Evolutionary conservation across 352 stramenopile genomes (phyloP).

Genomic region (Pythium aphanidermatum): DNA sequence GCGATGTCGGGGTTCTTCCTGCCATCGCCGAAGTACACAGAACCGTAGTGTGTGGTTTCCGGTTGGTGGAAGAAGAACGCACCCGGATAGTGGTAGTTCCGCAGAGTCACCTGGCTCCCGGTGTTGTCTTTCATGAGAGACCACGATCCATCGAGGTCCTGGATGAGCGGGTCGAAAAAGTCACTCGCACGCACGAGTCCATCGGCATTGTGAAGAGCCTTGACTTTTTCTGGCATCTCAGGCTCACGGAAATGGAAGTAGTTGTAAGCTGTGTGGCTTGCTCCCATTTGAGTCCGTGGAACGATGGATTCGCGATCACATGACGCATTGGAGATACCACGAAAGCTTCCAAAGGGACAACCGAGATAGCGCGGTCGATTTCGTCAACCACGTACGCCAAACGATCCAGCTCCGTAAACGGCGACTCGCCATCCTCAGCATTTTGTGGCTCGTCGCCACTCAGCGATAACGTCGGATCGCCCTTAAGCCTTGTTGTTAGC

Average conservation of each 20-base stretch:
- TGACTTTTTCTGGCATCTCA: conserved; percentile 49
- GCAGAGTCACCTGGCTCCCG: conserved; percentile 45
- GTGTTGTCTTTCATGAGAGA: conserved; percentile 60
- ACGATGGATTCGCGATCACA: conserved; percentile 57
- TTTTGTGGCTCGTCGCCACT: conserved; percentile 29
- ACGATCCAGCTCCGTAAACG: conserved; percentile 69
- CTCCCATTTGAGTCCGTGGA: conserved; percentile 63
- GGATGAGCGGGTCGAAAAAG: conserved; percentile 61
- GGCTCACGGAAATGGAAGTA: conserved; percentile 75
- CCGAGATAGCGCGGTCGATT: conserved; percentile 49
- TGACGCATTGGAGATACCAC: conserved; percentile 68
- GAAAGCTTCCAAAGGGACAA: conserved; percentile 59
- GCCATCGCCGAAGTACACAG: conserved; percentile 74
- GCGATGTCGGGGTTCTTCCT: conserved; percentile 67
- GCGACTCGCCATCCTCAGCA: conserved; percentile 31
- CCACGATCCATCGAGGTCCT: conserved; percentile 66
- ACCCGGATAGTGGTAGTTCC: conserved; percentile 60
- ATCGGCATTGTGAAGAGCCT: conserved; percentile 43
- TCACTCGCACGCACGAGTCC: conserved; percentile 59
- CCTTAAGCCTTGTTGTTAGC: conserved; percentile 52
- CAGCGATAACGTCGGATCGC: conserved; percentile 57
- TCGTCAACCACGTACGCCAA: conserved; percentile 59
- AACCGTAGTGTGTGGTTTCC: conserved; percentile 43
- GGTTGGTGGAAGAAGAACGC: conserved; percentile 61
- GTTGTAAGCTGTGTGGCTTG: conserved; percentile 57